These are phyloP conservation scores for Aureobasidium sp. DNA, from an alignment of 2,329 filamentous ascomycete genomes.

Conservation along the genomic window DNA sequence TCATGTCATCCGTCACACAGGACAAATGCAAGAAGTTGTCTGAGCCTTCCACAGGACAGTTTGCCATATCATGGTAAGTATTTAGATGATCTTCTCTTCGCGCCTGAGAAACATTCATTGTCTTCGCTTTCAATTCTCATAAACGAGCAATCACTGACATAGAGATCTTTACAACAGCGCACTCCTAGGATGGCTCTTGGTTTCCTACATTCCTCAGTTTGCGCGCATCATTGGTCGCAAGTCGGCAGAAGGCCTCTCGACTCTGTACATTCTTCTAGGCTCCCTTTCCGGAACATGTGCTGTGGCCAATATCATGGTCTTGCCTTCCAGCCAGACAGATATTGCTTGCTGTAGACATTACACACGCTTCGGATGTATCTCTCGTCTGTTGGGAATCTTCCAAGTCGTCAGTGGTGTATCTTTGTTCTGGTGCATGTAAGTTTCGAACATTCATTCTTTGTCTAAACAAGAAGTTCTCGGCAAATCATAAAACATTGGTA, in stretches of 20 bases:
- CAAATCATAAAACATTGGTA: no score
- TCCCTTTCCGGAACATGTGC: conserved; percentile 79
- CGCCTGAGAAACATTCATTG: neutral
- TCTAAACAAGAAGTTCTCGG: no score
- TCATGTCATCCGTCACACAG: neutral
- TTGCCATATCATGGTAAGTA: conserved; percentile 15
- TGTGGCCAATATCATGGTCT: conserved; percentile 78
- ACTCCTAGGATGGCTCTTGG: conserved; percentile 74
- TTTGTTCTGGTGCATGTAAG: conserved; percentile 81
- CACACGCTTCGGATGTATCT: conserved; percentile 70
- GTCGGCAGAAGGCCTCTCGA: conserved; percentile 85
- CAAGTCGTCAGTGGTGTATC: conserved; percentile 84
- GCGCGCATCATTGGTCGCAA: conserved; percentile 75
- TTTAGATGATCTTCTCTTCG: neutral
- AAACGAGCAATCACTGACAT: conserved; percentile 8
- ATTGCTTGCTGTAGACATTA: conserved; percentile 76
- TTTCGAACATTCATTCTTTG: neutral
- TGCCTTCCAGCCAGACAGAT: conserved; percentile 68
- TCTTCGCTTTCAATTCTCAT: neutral
- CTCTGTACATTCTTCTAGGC: conserved; percentile 82
- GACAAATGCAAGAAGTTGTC: conserved; percentile 14
- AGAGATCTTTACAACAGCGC: conserved; percentile 36
- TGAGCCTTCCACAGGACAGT: conserved; percentile 16
- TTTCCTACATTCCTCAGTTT: conserved; percentile 90
- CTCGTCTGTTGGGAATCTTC: conserved; percentile 74